These are phyloP conservation scores for Hsuehochloa calcarea DNA, from an alignment of 176 grass and related monocot species.

Conservation along the genomic window DNA sequence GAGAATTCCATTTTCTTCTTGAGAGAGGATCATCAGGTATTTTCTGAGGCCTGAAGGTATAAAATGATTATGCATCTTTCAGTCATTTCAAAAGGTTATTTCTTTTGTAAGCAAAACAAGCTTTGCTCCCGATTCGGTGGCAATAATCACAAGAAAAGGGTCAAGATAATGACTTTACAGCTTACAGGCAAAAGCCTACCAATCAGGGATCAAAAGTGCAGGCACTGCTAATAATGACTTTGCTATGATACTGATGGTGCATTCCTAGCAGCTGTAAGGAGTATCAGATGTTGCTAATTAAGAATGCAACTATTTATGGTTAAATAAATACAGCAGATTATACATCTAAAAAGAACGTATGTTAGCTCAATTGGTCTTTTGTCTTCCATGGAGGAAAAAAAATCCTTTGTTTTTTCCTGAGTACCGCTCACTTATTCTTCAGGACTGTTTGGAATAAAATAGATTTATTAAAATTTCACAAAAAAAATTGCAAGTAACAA, in stretches of 20 bases:
- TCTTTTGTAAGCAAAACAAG: slow-evolving; percentile 14
- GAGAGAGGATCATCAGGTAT: background rate
- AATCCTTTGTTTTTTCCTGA: background rate
- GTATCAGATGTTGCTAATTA: background rate
- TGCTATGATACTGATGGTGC: background rate
- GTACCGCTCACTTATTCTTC: background rate
- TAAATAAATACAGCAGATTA: background rate
- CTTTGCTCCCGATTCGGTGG: slow-evolving; percentile 12
- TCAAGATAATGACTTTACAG: slow-evolving; percentile 13
- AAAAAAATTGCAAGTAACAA: background rate
- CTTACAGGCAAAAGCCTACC: slow-evolving; percentile 14
- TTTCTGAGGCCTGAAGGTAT: background rate
- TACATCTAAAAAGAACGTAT: background rate
- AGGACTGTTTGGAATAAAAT: background rate
- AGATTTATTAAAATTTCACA: background rate
- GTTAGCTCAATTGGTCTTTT: background rate
- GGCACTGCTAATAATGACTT: background rate
- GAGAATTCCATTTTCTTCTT: background rate
- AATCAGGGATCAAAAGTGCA: slow-evolving; percentile 25
- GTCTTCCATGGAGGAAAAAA: background rate
- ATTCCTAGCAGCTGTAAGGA: background rate
- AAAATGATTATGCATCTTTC: background rate
- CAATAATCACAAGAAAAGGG: slow-evolving; percentile 25
- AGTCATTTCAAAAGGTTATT: background rate
- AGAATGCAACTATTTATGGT: background rate